Evolutionary conservation across 2,329 filamentous ascomycete genomes (phyloP), one percentile per base, ranked within the genome.

Genomic region (Clathrospora elynae): DNA sequence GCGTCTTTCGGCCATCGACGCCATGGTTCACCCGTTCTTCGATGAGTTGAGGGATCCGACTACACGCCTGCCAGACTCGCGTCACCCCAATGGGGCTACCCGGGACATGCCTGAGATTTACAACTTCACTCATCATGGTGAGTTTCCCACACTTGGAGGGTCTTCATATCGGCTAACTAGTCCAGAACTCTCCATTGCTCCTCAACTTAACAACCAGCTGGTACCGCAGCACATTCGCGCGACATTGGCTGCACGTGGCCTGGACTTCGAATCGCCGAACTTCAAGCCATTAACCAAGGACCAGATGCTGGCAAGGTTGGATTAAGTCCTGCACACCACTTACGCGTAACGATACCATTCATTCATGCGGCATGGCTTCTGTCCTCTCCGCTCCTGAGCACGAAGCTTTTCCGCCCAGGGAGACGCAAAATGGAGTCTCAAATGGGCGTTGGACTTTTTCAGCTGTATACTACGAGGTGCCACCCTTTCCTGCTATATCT

Each of bases 1-100:
- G 76, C 88, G 93, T 62, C 81, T 96, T 55, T 89, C 90, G 5
- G 90, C 93, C 14, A 85, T 99, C 52, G 90, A 97, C 65, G 93
- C 93, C 37, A 96, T 99, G 91, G 87, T 95, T 44, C 93, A 99
- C 65, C 90, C 93, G 24, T 99, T 97, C 81, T 99, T 99, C 66
- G 92, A 99, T 66, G 93, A 99, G 73, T 80, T 99, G 52, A 84
- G 93, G 64, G 90, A 96, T 64, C 89, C 90, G n/a, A 84, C 72
- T 70, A 97, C 91, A 47, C 88, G 87, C 71, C 80, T 99, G 55
- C 93, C 92, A 7, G 93, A 99, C 71, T 99, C 93, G 16, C 87
- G 93, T 68, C 90, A 96, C 73, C 83, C 88, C 50, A 88, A 87
- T 57, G 87, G 87, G 49, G 80, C 87, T 32, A 74, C 87, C 35